A percentile compares a stretch with the other conserved stretches of the same genome.
These are phyloP conservation scores for Solanum verrucosum DNA, from an alignment of 257 asterid species.

Conservation along the genomic window DNA sequence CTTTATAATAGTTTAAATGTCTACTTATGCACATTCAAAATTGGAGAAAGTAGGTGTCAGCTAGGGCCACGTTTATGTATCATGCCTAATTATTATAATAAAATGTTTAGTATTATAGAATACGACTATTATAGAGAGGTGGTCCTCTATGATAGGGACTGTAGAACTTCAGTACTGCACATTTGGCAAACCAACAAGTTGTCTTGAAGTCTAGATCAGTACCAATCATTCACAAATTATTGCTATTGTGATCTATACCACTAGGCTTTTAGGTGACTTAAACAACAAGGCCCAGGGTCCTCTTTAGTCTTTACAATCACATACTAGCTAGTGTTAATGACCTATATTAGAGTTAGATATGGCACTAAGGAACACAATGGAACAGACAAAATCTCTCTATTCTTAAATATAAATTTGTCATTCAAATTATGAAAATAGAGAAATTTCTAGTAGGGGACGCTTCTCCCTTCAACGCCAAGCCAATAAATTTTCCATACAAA, in stretches of 20 bases:
- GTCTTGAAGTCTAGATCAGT: background rate
- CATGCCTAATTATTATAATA: background rate
- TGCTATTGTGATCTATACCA: background rate
- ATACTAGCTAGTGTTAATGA: background rate
- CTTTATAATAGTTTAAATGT: background rate
- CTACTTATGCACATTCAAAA: no score
- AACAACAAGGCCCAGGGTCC: background rate
- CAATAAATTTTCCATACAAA: background rate
- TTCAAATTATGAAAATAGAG: background rate
- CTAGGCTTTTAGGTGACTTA: background rate
- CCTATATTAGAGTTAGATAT: background rate
- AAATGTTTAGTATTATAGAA: background rate
- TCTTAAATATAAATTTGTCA: background rate
- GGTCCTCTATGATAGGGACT: background rate
- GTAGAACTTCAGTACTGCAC: background rate
- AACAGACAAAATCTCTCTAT: background rate
- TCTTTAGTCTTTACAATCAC: background rate
- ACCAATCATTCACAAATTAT: background rate
- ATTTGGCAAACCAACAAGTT: background rate
- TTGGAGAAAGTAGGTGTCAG: fast-evolving
- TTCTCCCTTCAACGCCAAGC: background rate
- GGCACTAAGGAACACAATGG: background rate
- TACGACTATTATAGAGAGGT: background rate
- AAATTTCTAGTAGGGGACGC: background rate
- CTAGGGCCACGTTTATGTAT: no score